phyloP scores from a whole-genome alignment of 139 green algal species.

The Volvox africanus region DNA sequence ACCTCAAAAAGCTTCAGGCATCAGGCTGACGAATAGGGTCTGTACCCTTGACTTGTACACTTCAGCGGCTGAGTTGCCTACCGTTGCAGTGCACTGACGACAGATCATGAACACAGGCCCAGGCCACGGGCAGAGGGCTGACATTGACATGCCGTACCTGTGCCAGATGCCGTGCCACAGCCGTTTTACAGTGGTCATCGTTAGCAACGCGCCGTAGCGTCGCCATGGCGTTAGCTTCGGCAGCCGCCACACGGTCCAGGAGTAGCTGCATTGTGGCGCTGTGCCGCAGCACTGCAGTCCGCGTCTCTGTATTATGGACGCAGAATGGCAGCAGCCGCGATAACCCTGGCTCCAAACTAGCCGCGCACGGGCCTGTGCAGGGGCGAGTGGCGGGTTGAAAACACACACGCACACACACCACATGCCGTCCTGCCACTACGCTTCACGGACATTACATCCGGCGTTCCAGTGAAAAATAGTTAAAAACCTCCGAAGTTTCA shows the following conservation, averaged over 20 bases:
- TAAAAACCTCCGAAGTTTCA: no score
- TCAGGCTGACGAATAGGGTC: no score
- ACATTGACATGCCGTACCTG: background rate
- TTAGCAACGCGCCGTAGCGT: slow-evolving; percentile 7
- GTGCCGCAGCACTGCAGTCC: background rate
- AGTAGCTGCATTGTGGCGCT: slow-evolving; percentile 3
- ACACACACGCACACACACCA: no score
- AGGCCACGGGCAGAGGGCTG: no score
- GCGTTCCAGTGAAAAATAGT: no score
- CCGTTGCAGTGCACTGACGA: no score
- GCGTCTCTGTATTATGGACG: background rate
- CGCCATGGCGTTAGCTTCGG: background rate
- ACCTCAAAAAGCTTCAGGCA: no score
- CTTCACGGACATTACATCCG: no score
- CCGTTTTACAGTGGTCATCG: slow-evolving; percentile 18
- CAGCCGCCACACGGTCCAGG: slow-evolving; percentile 1
- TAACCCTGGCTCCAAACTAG: background rate
- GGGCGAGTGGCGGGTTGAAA: background rate
- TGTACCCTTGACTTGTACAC: no score
- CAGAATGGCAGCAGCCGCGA: slow-evolving; percentile 3
- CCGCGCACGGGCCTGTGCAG: background rate
- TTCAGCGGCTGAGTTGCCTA: no score
- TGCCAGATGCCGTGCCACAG: background rate
- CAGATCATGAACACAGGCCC: no score
- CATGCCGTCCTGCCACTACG: no score